Evolutionary conservation across 2,329 filamentous ascomycete genomes (phyloP).

Genomic region (Fusarium sp.): DNA sequence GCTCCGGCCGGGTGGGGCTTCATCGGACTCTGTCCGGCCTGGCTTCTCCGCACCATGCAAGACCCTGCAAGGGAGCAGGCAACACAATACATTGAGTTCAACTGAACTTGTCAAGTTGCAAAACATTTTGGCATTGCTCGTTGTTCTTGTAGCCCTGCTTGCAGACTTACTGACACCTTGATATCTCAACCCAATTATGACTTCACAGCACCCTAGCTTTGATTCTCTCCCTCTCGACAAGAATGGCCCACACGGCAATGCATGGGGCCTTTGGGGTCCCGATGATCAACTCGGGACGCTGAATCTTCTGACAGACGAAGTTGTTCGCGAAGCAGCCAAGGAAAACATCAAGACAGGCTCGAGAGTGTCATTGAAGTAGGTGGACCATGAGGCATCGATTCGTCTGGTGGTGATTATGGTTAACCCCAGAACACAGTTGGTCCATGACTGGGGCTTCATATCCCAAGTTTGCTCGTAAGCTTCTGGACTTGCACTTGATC

Average conservation of each 20-base stretch:
- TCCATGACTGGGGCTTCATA: constrained; percentile 33
- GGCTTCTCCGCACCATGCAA: neutral
- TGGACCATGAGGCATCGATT: neutral
- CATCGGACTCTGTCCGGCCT: neutral
- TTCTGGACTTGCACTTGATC: constrained; percentile 21
- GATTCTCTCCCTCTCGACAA: constrained; percentile 11
- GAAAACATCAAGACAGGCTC: constrained; percentile 12
- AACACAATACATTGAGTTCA: neutral
- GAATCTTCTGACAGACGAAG: constrained; percentile 4
- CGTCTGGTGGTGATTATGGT: neutral
- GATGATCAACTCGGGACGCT: constrained; percentile 16
- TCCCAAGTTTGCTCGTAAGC: constrained; percentile 35
- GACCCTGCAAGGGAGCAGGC: neutral
- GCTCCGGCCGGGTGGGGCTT: neutral
- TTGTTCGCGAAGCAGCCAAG: neutral
- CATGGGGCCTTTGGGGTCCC: constrained; percentile 12
- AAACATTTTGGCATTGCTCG: neutral
- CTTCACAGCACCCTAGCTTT: neutral
- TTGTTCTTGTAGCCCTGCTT: neutral
- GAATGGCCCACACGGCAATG: constrained; percentile 9
- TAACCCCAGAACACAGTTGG: neutral
- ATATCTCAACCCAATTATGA: neutral
- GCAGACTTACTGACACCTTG: no score
- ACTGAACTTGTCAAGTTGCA: neutral
- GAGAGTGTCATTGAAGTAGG: constrained; percentile 16